Conservation (phyloP, 2,329 filamentous ascomycete species). For the Aspergillus felis region DNA sequence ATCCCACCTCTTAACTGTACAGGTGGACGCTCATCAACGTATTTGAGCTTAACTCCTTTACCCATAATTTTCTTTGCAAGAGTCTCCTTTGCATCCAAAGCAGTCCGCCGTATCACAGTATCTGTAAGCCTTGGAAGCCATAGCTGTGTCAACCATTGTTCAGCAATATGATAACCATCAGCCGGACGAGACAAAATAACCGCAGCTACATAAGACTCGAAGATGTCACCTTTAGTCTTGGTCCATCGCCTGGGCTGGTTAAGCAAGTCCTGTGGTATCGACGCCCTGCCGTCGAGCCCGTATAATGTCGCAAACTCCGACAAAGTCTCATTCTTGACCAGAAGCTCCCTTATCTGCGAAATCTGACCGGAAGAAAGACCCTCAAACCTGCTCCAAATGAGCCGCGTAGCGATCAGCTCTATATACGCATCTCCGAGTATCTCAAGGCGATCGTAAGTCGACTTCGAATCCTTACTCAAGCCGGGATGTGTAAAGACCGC, state of each 20-base stretch:
- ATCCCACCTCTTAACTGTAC: constrained; percentile 33
- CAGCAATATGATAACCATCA: constrained; percentile 58
- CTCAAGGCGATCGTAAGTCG: constrained; percentile 76
- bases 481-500: constrained; percentile 67
- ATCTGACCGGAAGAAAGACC: constrained; percentile 63
- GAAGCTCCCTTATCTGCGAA: constrained; percentile 70
- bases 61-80: constrained; percentile 53
- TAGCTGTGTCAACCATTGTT: constrained; percentile 69
- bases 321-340: constrained; percentile 78
- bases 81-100: constrained; percentile 50
- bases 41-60: constrained; percentile 58
- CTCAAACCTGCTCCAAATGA: constrained; percentile 71
- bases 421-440: constrained; percentile 86
- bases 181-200: constrained; percentile 64
- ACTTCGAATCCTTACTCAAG: constrained; percentile 23
- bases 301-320: constrained; percentile 67
- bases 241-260: constrained; percentile 52
- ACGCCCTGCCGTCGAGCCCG: constrained; percentile 62
- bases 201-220: constrained; percentile 85
- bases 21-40: constrained; percentile 45
- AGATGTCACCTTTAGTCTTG: constrained; percentile 81
- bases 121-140: constrained; percentile 64
- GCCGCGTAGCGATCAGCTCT: constrained; percentile 68
- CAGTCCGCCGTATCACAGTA: constrained; percentile 21
- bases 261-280: constrained; percentile 49